phyloP scores from a whole-genome alignment of 768 basidiomycete genomes.

The Termitomyces sp. region DNA sequence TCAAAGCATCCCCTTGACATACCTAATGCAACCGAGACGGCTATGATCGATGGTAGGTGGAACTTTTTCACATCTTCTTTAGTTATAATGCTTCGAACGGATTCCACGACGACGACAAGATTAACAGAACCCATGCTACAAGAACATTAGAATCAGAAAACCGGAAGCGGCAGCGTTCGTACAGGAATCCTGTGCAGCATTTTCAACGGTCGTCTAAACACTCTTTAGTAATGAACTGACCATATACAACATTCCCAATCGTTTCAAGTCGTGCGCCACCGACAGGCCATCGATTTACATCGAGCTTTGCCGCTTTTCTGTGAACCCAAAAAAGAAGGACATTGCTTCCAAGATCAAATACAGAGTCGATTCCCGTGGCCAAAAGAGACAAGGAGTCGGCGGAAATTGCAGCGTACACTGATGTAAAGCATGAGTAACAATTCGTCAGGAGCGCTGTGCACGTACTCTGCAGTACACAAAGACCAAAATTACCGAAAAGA shows the following conservation, averaged over 20 bases:
- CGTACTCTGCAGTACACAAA: slow-evolving; percentile 70
- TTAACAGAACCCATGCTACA: slow-evolving; percentile 87
- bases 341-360: slow-evolving; percentile 82
- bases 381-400: slow-evolving; percentile 80
- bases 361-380: slow-evolving; percentile 85
- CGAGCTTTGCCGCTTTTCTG: slow-evolving; percentile 61
- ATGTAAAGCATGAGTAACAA: slow-evolving; percentile 2
- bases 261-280: slow-evolving; percentile 88
- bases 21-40: slow-evolving; percentile 83
- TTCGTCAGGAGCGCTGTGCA: neutral
- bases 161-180: slow-evolving; percentile 1
- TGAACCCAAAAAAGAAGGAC: slow-evolving; percentile 78
- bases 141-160: neutral
- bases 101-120: slow-evolving; percentile 86
- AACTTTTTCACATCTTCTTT: slow-evolving; percentile 52
- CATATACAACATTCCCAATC: slow-evolving; percentile 85
- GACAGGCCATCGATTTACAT: slow-evolving; percentile 86
- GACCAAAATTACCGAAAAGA: slow-evolving; percentile 65
- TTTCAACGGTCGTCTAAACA: neutral
- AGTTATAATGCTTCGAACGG: slow-evolving; percentile 62
- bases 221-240: slow-evolving; percentile 24
- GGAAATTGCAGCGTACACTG: slow-evolving; percentile 90
- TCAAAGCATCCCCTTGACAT: slow-evolving; percentile 11
- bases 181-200: slow-evolving; percentile 41
- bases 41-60: slow-evolving; percentile 76